Evolutionary conservation across 2,329 filamentous ascomycete species (phyloP).

Genomic region (Nemania abortiva): DNA sequence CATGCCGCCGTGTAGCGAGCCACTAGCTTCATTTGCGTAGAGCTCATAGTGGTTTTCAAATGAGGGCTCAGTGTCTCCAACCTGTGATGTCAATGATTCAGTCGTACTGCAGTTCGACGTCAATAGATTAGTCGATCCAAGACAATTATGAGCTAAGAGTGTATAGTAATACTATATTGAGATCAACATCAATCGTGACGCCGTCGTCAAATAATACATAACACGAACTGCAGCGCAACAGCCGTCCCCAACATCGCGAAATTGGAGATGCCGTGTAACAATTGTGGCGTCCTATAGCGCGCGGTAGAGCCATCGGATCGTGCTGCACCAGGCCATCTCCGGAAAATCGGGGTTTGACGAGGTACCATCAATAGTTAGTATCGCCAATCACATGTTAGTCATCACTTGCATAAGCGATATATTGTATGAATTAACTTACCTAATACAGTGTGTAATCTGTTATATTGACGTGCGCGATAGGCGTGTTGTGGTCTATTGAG

Average conservation of each 20-base stretch:
- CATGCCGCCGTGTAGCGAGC: background rate
- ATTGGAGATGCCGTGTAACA: background rate
- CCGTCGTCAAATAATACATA: background rate
- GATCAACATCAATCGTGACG: background rate
- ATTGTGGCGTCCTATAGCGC: slow-evolving; percentile 11
- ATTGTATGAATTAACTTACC: background rate
- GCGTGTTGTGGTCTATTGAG: too few relatives aligned
- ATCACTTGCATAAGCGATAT: background rate
- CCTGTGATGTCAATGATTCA: background rate
- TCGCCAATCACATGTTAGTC: background rate
- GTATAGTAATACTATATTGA: background rate
- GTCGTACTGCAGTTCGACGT: background rate
- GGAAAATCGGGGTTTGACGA: background rate
- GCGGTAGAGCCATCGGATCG: background rate
- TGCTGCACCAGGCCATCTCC: background rate
- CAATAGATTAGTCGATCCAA: background rate
- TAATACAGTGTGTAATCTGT: background rate
- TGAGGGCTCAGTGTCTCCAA: background rate
- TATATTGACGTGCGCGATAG: background rate
- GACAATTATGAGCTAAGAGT: background rate
- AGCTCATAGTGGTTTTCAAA: background rate
- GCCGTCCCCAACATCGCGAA: background rate
- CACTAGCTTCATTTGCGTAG: background rate
- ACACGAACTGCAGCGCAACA: background rate
- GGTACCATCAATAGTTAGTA: background rate